These are phyloP conservation scores for Colletotrichum camelliae DNA, from an alignment of 2,329 filamentous ascomycete genomes.

Conservation along the genomic window DNA sequence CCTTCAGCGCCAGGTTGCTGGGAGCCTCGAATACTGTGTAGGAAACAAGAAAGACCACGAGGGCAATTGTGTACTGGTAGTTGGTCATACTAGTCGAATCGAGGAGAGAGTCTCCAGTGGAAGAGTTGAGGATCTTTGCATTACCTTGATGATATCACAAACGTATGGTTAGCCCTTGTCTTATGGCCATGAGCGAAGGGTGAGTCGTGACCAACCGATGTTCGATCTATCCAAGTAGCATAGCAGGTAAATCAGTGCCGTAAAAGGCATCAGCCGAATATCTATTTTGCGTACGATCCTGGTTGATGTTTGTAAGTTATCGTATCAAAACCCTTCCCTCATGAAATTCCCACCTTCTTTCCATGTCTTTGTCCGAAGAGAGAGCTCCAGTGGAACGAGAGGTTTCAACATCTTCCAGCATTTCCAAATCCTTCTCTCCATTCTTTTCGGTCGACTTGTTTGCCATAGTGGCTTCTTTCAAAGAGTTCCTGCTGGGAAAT, in stretches of 20 bases:
- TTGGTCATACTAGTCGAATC: not conserved
- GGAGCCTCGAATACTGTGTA: not conserved
- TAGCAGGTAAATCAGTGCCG: not conserved
- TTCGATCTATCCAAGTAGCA: not conserved
- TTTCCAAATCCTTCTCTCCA: not conserved
- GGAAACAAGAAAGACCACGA: not conserved
- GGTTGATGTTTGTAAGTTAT: not conserved
- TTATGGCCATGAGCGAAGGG: not conserved
- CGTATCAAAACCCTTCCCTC: not conserved
- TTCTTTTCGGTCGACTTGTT: not conserved
- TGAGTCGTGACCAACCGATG: not conserved
- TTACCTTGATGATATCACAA: not conserved
- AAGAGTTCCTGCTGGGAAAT: not conserved
- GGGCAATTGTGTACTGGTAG: not conserved
- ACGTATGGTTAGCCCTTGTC: not conserved
- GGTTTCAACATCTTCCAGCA: not conserved
- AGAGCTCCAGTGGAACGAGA: not conserved
- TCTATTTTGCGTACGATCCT: not conserved
- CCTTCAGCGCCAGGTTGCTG: not conserved
- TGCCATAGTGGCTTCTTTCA: not conserved
- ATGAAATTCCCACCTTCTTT: not conserved
- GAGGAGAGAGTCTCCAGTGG: not conserved
- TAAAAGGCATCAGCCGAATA: not conserved
- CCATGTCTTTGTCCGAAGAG: not conserved
- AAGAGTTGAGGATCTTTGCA: not conserved